Conservation (phyloP, 495 filamentous ascomycete genomes). For the Penicillium roqueforti region DNA sequence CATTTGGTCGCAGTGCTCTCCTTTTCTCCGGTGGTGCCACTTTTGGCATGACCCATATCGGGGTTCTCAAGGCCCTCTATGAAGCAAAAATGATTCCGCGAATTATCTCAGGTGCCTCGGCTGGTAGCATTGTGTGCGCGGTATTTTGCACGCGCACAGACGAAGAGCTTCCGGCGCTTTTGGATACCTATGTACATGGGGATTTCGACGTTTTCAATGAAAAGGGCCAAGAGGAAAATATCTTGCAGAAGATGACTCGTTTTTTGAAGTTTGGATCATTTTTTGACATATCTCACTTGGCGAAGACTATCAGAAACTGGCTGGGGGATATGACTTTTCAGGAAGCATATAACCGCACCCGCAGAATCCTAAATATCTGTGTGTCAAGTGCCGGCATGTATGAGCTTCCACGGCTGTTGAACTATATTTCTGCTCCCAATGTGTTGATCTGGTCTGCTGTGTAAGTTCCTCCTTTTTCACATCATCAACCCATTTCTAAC, state of each 20-base stretch:
- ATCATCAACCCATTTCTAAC: constrained; percentile 6
- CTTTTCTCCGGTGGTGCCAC: constrained; percentile 87
- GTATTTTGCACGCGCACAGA: constrained; percentile 83
- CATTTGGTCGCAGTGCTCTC: constrained; percentile 83
- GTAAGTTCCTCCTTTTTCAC: constrained; percentile 38
- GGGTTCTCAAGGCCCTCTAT: constrained; percentile 83
- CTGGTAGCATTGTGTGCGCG: constrained; percentile 87
- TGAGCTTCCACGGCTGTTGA: constrained; percentile 79
- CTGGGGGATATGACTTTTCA: constrained; percentile 90
- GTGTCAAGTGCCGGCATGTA: constrained; percentile 85
- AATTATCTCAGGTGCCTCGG: constrained; percentile 90
- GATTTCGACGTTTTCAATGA: constrained; percentile 82
- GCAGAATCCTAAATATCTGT: constrained; percentile 86
- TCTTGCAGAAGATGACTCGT: constrained; percentile 65
- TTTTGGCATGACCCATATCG: constrained; percentile 94
- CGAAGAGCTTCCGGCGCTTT: constrained; percentile 70
- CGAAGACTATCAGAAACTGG: constrained; percentile 70
- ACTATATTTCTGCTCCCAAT: constrained; percentile 90
- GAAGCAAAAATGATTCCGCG: constrained; percentile 73
- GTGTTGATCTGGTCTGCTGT: constrained; percentile 97
- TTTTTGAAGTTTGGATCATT: constrained; percentile 78
- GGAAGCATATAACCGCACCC: constrained; percentile 89
- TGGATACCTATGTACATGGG: constrained; percentile 72
- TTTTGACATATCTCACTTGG: constrained; percentile 77
- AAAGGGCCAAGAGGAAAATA: constrained; percentile 60